phyloP scores from a whole-genome alignment of 805 yeast species.

The Ogataea saltuana region DNA sequence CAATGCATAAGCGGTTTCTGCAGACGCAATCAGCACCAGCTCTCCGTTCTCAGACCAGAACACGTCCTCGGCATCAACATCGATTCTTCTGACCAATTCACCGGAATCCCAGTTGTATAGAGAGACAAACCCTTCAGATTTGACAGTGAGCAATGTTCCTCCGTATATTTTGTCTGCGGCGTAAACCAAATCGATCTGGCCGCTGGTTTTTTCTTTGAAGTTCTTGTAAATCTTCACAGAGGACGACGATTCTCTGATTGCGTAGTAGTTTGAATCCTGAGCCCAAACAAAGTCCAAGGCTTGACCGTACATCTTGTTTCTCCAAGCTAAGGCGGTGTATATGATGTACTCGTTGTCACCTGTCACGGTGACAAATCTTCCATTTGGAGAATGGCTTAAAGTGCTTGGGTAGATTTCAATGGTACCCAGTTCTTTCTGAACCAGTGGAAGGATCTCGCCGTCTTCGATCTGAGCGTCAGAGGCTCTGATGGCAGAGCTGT shows the following conservation, averaged over 20 bases:
- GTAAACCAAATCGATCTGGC: slow-evolving; percentile 64
- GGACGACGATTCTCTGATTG: slow-evolving; percentile 70
- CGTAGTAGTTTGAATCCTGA: slow-evolving; percentile 83
- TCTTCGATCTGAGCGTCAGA: slow-evolving; percentile 66
- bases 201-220: slow-evolving; percentile 73
- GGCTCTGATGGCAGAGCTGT: slow-evolving; percentile 73
- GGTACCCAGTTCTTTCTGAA: slow-evolving; percentile 89
- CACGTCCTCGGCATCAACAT: slow-evolving; percentile 79
- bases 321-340: slow-evolving; percentile 97
- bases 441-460: slow-evolving; percentile 76
- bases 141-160: slow-evolving; percentile 85
- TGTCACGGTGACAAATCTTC: slow-evolving; percentile 92
- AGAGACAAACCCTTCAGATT: slow-evolving; percentile 79
- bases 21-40: slow-evolving; percentile 70
- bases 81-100: slow-evolving; percentile 79
- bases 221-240: slow-evolving; percentile 74
- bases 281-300: slow-evolving; percentile 96
- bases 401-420: slow-evolving; percentile 91
- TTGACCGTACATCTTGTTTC: slow-evolving; percentile 89
- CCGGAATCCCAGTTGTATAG: slow-evolving; percentile 96
- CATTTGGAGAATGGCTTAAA: slow-evolving; percentile 91
- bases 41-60: slow-evolving; percentile 95
- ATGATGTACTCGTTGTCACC: slow-evolving; percentile 98
- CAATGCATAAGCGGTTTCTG: slow-evolving; percentile 76
- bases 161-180: slow-evolving; percentile 80